Evolutionary conservation across 441 rosid genomes (phyloP), one percentile per base, ranked within the genome.

Genomic region (Sinapis alba): DNA sequence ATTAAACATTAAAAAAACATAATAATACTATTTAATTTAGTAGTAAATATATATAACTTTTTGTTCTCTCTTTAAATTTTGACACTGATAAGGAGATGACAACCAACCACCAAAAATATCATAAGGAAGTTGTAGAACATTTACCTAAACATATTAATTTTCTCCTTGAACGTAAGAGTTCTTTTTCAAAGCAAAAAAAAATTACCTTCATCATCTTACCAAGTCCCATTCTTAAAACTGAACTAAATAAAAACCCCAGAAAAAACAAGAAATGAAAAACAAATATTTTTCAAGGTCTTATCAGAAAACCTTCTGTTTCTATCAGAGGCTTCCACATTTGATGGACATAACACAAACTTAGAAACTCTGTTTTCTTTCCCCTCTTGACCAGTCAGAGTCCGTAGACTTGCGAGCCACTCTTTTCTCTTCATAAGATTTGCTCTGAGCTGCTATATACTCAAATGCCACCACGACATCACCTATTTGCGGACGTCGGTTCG

Each of bases 381-480:
- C 20, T 19, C 75, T 65, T 30, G 75, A 71, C 24, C 75, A 24
- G 43, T 70, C 54, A 38, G 51, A 60, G 28, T 72, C 77, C 16
- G 60, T 78, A 50, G 69, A 65, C 38, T 60, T 68, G 63, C 79
- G 69, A 71, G 32, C 60, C 41, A 7, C 57, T 34, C 77, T 63
- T 30, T 62, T 60, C 8, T 81, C 71, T 53, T 82, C 87, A 0
- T 83, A 68, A 74, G 71, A 76, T 10, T 77, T 68, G 56, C 85
- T 62, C 77, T 88, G 98, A 43, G 86, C 36, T 2, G 84, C 80
- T 73, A 94, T 76, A 62, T 89, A 92, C 79, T 92, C 99, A 28
- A 92, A 92, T 2, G 99, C 99, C 2, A 86, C 93, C 13, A 89
- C 92, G 1, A 94, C 87, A 75, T 94, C 99, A 13, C 87, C 80